phyloP scores from a whole-genome alignment of 2,329 filamentous ascomycete species.

The Colletotrichum spaethianum region DNA sequence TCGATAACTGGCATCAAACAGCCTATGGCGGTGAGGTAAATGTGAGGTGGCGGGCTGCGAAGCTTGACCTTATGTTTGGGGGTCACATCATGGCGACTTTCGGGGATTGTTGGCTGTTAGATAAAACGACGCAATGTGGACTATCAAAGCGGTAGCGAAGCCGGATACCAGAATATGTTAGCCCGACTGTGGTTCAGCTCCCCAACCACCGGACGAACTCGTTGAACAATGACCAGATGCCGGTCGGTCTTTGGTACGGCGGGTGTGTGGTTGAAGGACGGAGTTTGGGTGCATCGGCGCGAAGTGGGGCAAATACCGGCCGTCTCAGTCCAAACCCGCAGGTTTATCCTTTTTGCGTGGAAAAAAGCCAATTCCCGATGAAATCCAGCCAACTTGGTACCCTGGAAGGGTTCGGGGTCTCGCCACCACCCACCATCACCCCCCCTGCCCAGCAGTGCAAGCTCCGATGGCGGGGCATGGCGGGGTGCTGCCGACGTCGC shows the following conservation, averaged over 20 bases:
- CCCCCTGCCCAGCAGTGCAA: neutral
- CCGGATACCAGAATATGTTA: neutral
- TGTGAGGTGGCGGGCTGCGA: too few species aligned
- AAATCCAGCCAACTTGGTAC: neutral
- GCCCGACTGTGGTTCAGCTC: neutral
- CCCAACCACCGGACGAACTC: neutral
- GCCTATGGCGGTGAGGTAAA: neutral
- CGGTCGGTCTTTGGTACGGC: constrained; percentile 27
- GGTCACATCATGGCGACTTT: neutral
- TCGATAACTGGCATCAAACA: neutral
- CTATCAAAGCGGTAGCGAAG: neutral
- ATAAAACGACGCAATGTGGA: neutral
- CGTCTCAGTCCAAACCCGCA: neutral
- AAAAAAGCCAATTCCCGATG: constrained; percentile 4
- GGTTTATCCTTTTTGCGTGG: neutral
- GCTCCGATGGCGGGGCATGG: constrained; percentile 44
- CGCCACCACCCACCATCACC: neutral
- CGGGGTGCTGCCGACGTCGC: constrained; percentile 41
- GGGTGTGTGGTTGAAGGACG: neutral
- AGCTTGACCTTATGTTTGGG: neutral
- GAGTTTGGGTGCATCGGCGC: neutral
- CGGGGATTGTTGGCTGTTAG: neutral
- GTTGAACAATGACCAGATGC: constrained; percentile 10
- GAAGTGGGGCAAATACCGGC: neutral
- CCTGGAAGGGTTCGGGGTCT: constrained; percentile 7